Evolutionary conservation across 2,329 filamentous ascomycete genomes (phyloP), one percentile per base, ranked within the genome.

Genomic region (Pseudogymnoascus sp.): DNA sequence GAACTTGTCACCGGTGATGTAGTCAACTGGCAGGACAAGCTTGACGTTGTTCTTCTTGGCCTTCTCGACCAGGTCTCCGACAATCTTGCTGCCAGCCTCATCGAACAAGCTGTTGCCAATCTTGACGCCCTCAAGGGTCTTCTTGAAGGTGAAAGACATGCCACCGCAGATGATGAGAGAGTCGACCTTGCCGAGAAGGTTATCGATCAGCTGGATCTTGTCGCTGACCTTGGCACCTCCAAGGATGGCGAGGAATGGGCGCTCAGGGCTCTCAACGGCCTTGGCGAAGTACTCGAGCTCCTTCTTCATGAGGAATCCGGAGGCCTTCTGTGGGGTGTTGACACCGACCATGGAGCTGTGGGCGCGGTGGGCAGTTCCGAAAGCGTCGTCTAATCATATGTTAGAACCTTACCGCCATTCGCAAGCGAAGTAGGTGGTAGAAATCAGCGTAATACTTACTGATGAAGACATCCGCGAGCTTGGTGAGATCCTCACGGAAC

Each of bases 131-230:
- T 97, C 86, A 64, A 97, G 85, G n/a, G 91, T 93, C 86, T 99
- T 99, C 86, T 97, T 97, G 86, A 99, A 99, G 72, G 95, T 99
- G 82, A 97, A 99, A 67, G 95, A 93, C 95, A 99, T 99, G 72
- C 86, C 95, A 75, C 95, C 95, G 77, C 93, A 96, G 79, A 99
- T 89, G 79, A 99, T 89, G 69, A 99, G 85, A 77, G 88, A 95
- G 85, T 99, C 86, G 78, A 99, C 93, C 86, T 99, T 97, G 79
- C 92, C 90, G 70, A 99, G 88, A 69, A 99, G 84, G 84, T 99
- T 99, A 81, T 99, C 93, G 75, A 99, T 97, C 72, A 99, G 85
- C 83, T 97, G 91, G 77, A 99, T 99, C 88, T 99, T 99, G 85
- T 99, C 95, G 50, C 91, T 96, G 70, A 99, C 92, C 86, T 99